Base-by-base conservation (phyloP, 768 basidiomycete genomes). In the Cyclocybe cylindracea region DNA sequence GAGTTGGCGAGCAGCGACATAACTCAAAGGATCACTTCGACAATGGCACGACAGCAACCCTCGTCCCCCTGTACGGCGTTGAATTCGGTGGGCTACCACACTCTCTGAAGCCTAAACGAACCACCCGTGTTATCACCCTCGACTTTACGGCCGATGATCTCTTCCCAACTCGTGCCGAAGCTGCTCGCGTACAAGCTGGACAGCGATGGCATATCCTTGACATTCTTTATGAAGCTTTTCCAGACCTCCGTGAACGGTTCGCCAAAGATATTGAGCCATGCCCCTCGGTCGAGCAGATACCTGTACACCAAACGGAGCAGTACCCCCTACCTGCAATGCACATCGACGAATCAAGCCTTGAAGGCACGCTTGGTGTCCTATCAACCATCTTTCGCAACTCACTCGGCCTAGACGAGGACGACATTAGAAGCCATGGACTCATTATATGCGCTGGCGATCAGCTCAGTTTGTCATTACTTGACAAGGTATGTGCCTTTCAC, bases 21-120 rank as follows among this genome's bases (percentile, higher is more conserved):
- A 40, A 63, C 34, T 56, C 58, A 2, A 63, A 65, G 41, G 61
- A 66, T 44, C 58, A 60, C 24, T 69, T 67, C 43, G 58, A 66
- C 37, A 69, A 67, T 47, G 67, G 68, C 6, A 70, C 66, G 2
- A 66, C 67, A 0, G 62, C 64, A 0, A 66, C 65, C 3, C 18
- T 64, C 1, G 55, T 69, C 19, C 61, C 61, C 0, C 35, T 65
- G 2, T 66, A 53, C 33, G 57, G 39, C 5, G 45, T 61, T 16
- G 48, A 53, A 7, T 44, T 32, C 10, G 60, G 58, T 4, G 53
- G 31, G 7, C 57, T 53, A 5, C 51, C 46, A 33, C 47, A 50
- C 35, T 38, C 31, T 5, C 16, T 53, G 1, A 49, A 46, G n/a
- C 46, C 53, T 1, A 39, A 29, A 9, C 48, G 58, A 0, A 39